phyloP scores from a whole-genome alignment of 2,329 filamentous ascomycete species.

The Colletotrichum eleusines region DNA sequence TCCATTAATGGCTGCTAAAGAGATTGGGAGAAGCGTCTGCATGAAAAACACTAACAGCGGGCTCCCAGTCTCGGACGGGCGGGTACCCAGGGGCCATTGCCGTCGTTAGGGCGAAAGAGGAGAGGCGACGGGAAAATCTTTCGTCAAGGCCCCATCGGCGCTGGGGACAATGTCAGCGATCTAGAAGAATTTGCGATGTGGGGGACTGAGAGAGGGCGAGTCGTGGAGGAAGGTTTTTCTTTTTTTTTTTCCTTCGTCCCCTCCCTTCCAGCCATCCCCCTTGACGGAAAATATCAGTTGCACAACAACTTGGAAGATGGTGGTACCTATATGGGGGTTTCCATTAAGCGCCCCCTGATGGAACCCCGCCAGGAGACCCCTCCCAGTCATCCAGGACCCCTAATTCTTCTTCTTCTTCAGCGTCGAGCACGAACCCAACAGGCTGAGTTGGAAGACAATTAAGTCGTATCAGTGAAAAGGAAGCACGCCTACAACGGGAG shows the following conservation, averaged over 20 bases:
- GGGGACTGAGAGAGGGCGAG: constrained; percentile 5
- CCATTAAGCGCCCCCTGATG: neutral
- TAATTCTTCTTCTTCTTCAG: constrained; percentile 21
- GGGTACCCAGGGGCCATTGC: constrained; percentile 28
- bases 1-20: constrained; percentile 10
- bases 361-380: constrained; percentile 5
- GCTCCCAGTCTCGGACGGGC: constrained; percentile 11
- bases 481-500: neutral
- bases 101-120: neutral
- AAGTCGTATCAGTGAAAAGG: neutral
- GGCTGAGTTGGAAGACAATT: no score
- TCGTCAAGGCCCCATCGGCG: constrained; percentile 8
- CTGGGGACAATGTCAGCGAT: constrained; percentile 11
- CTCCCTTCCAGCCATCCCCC: no score
- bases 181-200: constrained; percentile 35
- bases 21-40: constrained; percentile 12
- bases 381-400: constrained; percentile 2
- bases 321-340: neutral
- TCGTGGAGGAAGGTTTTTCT: constrained; percentile 1
- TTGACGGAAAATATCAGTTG: constrained; percentile 3
- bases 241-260: neutral
- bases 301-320: constrained; percentile 1
- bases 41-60: constrained; percentile 33
- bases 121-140: constrained; percentile 5
- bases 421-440: neutral